Evolutionary conservation across 2,329 filamentous ascomycete species (phyloP), one percentile per base, ranked within the genome.

Genomic region (Trichoderma semiorbis): DNA sequence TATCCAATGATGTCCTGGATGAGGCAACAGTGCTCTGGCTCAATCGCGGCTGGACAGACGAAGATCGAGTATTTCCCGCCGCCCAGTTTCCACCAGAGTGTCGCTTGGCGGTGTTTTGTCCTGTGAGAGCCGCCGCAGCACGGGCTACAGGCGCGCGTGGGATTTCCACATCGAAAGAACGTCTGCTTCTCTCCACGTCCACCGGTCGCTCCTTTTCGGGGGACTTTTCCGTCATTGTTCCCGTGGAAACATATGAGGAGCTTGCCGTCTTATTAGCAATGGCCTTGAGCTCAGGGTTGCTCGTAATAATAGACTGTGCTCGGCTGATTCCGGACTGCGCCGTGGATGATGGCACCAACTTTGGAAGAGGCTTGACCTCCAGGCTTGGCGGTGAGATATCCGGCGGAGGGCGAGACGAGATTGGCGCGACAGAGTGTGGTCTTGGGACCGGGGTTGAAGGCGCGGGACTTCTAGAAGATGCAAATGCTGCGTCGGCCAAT

Each of bases 401-500:
- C 3, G 62, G 67, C 14, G 43, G 70, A 58, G 71, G 69, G n/a
- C 61, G 61, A 30, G 69, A 65, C 7, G 67, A 65, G 30, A 72
- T 66, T 18, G 80, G 79, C 0, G 78, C 75, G 4, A 79, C 78
- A 1, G 80, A 80, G 32, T 80, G 79, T n/a, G 79, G 77, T 47
- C 78, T 75, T 5, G 76, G 75, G 26, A 75, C 69, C 30, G 76
- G 74, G 18, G 72, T 75, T 12, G 72, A 61, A 18, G 77, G 74
- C 28, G 73, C 68, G 10, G 74, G 70, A 26, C 71, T 66, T 21
- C 76, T 76, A 16, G 83, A 84, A 39, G 85, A 82, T 18, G 87
- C 89, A 81, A 98, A 98, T 0, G 91, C 94, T 78, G 97, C 91
- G 77, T 98, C 94, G 3, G 93, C 94, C 63, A 97, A 83, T 50